Percentiles rank a stretch among this genome's conserved stretches.
Conservation (phyloP, 2,329 filamentous ascomycete species). For the Talaromyces sp. region DNA sequence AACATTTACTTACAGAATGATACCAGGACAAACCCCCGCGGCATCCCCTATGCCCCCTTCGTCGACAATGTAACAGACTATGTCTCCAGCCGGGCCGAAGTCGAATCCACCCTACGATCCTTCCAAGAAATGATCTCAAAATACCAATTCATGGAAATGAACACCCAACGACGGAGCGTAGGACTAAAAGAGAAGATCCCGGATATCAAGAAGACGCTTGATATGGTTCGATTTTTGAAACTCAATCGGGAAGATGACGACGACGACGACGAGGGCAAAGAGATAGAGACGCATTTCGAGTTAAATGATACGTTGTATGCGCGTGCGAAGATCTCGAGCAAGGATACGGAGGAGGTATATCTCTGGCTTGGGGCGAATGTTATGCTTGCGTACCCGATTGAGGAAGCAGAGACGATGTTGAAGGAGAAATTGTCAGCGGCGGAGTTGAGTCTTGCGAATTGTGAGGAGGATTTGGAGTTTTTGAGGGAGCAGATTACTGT, state of each 20-base stretch:
- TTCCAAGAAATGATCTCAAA: slow-evolving; percentile 63
- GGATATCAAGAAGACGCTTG: slow-evolving; percentile 92
- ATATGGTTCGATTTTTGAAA: slow-evolving; percentile 82
- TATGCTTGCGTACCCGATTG: slow-evolving; percentile 90
- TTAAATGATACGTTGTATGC: slow-evolving; percentile 94
- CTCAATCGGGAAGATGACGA: slow-evolving; percentile 44
- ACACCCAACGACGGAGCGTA: slow-evolving; percentile 74
- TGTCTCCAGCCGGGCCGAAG: slow-evolving; percentile 41
- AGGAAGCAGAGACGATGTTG: slow-evolving; percentile 77
- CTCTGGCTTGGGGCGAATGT: slow-evolving; percentile 98
- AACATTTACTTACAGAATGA: neutral
- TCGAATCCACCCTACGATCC: slow-evolving; percentile 41
- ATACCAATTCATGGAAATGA: slow-evolving; percentile 99
- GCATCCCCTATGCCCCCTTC: slow-evolving; percentile 44
- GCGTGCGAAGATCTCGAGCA: slow-evolving; percentile 73
- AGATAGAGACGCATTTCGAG: slow-evolving; percentile 86
- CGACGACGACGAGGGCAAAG: neutral
- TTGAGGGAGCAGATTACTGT: slow-evolving; percentile 94
- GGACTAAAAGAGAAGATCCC: slow-evolving; percentile 93
- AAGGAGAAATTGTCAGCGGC: slow-evolving; percentile 72
- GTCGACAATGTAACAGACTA: slow-evolving; percentile 45
- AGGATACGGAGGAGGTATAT: slow-evolving; percentile 70
- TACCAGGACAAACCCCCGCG: slow-evolving; percentile 40
- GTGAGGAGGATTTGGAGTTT: slow-evolving; percentile 95
- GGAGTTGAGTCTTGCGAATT: slow-evolving; percentile 74